A percentile compares a stretch with the other conserved stretches of the same genome.
Conservation (phyloP, 331 rosid genomes). For the Spiraea crenata region DNA sequence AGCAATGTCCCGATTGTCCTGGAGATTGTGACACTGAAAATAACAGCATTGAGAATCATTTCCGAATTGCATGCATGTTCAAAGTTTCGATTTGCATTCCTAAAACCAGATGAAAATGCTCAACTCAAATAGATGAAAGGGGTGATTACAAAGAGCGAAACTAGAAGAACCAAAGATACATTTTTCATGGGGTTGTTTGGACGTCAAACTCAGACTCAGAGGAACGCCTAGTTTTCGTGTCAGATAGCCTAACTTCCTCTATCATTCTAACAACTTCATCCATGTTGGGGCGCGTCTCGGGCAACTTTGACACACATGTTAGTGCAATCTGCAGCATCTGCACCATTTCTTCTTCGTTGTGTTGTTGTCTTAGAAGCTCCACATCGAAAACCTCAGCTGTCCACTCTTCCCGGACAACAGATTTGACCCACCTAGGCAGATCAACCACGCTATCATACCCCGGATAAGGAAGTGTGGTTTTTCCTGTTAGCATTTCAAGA, state of each 20-base stretch:
- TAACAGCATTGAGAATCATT: slow-evolving; percentile 14
- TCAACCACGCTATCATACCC: slow-evolving; percentile 62
- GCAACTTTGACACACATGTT: slow-evolving; percentile 55
- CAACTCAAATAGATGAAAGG: no score
- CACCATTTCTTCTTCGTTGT: slow-evolving; percentile 80
- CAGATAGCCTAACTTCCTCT: slow-evolving; percentile 55
- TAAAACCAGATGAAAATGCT: background rate
- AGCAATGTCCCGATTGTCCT: no score
- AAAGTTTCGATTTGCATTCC: background rate
- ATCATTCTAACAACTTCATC: slow-evolving; percentile 54
- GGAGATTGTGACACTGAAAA: background rate
- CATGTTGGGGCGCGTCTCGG: slow-evolving; percentile 67
- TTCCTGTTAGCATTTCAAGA: slow-evolving; percentile 87
- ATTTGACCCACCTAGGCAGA: slow-evolving; percentile 81
- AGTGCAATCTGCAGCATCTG: slow-evolving; percentile 81
- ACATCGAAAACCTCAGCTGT: slow-evolving; percentile 82
- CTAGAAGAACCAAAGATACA: background rate
- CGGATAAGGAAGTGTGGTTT: slow-evolving; percentile 54
- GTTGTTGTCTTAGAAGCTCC: slow-evolving; percentile 56
- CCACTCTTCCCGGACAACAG: slow-evolving; percentile 91
- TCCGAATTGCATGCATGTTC: slow-evolving; percentile 3
- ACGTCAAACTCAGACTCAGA: slow-evolving; percentile 57
- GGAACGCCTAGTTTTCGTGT: slow-evolving; percentile 44
- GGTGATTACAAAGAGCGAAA: no score
- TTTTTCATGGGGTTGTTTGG: slow-evolving; percentile 56